Conservation (phyloP, 2,329 filamentous ascomycete species). For the Didymella glomerata region DNA sequence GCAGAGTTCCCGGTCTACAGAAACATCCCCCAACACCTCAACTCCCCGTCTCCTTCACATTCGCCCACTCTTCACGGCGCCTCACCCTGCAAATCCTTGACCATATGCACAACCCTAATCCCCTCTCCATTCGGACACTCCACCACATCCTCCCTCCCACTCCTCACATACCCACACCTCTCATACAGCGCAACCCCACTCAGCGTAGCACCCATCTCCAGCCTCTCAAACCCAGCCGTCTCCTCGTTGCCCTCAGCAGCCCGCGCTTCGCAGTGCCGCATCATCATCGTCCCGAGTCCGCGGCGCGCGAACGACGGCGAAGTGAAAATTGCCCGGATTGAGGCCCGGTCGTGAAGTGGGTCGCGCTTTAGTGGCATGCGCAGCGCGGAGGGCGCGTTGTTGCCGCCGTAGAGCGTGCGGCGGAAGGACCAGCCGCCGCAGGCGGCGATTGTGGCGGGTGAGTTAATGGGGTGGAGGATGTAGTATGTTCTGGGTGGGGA, state of each 20-base stretch:
- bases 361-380: conserved; percentile 45
- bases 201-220: conserved; percentile 51
- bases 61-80: neutral
- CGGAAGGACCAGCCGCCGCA: conserved; percentile 51
- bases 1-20: neutral
- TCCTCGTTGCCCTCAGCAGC: conserved; percentile 30
- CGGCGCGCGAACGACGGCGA: conserved; percentile 39
- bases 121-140: conserved; percentile 47
- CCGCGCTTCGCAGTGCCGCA: conserved; percentile 47
- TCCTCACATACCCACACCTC: conserved; percentile 46
- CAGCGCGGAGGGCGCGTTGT: conserved; percentile 40
- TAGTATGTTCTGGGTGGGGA: conserved; percentile 41
- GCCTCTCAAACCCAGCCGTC: conserved; percentile 35
- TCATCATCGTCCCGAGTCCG: conserved; percentile 50
- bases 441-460: conserved; percentile 39
- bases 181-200: conserved; percentile 48
- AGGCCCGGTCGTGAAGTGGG: conserved; percentile 40
- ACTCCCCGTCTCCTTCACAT: no score
- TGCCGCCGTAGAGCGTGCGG: conserved; percentile 47
- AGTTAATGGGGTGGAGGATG: conserved; percentile 39
- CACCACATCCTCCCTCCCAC: conserved; percentile 45
- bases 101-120: conserved; percentile 47
- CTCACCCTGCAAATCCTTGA: conserved; percentile 36
- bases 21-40: neutral
- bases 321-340: conserved; percentile 50